Base-by-base conservation (phyloP, 148 eudicot species). In the Rhododendron henanense region DNA sequence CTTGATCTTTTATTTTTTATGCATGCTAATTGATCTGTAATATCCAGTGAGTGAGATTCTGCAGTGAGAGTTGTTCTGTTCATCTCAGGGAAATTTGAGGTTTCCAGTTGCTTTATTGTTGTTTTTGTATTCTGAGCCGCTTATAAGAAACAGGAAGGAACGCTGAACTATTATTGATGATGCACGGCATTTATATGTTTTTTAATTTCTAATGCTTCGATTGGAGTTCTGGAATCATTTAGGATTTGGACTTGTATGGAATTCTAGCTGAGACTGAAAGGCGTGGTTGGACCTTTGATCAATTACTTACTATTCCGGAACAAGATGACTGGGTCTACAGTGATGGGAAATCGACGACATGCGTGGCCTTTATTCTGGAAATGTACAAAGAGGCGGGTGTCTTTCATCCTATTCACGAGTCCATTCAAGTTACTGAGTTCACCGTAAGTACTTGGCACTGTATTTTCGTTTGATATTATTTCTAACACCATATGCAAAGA, bases 331-430 rank as follows among this genome's bases (percentile, higher is more conserved):
- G 99, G 99, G 91, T 91, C 8, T 97, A 97, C 83, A 97, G 98
- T 81, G 99, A 97, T 85, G 99, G 99, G 23, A 94, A 97, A 91
- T 97, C 99, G 21, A 97, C 98, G 33, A 95, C 99, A 21, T 97
- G 99, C 51, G 99, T 97, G 69, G 98, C 99, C 90, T 97, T 95
- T 79, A 97, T 97, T 85, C 92, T 97, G 86, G 92, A 90, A 81
- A 95, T 97, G 98, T 97, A 97, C 83, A 97, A 97, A 92, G 98
- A 92, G 84, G 99, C 99, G 47, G 98, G 99, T 76, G 88, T 97
- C 45, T 93, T 97, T 85, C 93, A 92, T 75, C 96, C 99, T 39
- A 77, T 93, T 37, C 81, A 94, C 45, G 88, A 90, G 84, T 94
- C 98, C 67, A 93, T 97, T 88, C 99, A 97, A 97, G 99, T 97